Base-by-base conservation (phyloP, 345 rosid species). In the Durio zibethinus region DNA sequence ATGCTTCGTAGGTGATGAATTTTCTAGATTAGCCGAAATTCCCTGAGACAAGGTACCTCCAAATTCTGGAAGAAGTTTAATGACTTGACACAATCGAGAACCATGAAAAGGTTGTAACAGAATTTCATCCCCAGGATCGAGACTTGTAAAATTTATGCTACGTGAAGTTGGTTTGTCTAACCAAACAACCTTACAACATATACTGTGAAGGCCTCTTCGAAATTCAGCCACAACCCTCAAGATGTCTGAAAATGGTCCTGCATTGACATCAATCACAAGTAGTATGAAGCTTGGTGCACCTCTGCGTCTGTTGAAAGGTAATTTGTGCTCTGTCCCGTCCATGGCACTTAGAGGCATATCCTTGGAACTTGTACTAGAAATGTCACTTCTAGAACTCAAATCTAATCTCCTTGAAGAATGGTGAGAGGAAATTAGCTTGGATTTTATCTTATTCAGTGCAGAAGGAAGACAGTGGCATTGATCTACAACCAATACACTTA, bases 101-200 rank as follows among this genome's bases (percentile, higher is more conserved):
- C 99, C 99, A 21, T 95, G 98, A 64, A 94, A 89, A 11, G 98
- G 96, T 67, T 86, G 86, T 2, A 76, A 60, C 59, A 77, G 14
- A 68, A 93, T 64, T 4, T 85, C 87, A 43, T 87, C 93, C 14
- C 35, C 65, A 16, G 82, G 54, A 43, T 87, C 85, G 0, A 74
- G 42, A n/a, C 18, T 56, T 27, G 54, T 21, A 0, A 57, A n/a
- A 60, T 80, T 59, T 33, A 80, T 81, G 8, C 74, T 78, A 6
- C 83, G 78, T 10, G 80, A 79, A 27, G 78, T 77, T 0, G 91
- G 85, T 56, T 80, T 87, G 52, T 86, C 90, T 29, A 94, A 75
- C 98, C 97, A 94, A 63, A 92, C 89, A 29, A 91, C 92, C 84
- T 81, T 88, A 77, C 85, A 90, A 8, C 38, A 53, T 62, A 48